Conservation (phyloP, 75 land plant genomes). For the Selaginella moellendorffii region DNA sequence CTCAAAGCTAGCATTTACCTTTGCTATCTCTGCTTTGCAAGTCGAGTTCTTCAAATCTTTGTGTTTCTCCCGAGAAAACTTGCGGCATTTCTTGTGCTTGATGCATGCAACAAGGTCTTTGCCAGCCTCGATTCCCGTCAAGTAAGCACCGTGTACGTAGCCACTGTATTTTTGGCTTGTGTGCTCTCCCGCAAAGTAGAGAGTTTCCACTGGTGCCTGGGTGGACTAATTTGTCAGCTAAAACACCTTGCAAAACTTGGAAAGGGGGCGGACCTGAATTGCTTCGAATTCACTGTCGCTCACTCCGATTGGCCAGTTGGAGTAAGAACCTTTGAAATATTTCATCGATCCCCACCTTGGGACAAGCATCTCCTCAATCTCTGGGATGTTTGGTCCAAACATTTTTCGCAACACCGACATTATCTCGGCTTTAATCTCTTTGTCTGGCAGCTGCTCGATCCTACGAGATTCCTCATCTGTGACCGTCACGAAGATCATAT, state of each 20-base stretch:
- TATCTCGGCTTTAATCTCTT: not conserved
- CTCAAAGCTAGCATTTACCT: not conserved
- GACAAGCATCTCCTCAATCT: not conserved
- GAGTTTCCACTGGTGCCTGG: not conserved
- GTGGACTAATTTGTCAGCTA: not conserved
- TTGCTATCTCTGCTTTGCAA: not conserved
- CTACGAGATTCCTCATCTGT: constrained; percentile 3
- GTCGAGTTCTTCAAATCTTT: not conserved
- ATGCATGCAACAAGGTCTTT: not conserved
- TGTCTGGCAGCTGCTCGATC: not conserved
- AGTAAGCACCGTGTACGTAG: constrained; percentile 2
- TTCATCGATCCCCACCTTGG: not conserved
- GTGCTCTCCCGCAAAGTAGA: constrained; percentile 1
- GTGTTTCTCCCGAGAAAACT: not conserved
- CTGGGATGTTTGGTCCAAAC: constrained; percentile 3
- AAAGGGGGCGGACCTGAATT: not conserved
- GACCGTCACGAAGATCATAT: constrained; percentile 2
- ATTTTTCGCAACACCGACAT: not conserved
- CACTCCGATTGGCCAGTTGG: constrained; percentile 5
- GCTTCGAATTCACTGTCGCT: constrained; percentile 1
- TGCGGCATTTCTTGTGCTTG: not conserved
- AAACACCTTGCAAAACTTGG: too few relatives aligned
- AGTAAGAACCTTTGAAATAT: constrained; percentile 1
- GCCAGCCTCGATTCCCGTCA: not conserved
- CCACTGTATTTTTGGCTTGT: not conserved